phyloP scores from a whole-genome alignment of 306 rosid genomes.

The Urtica urens region DNA sequence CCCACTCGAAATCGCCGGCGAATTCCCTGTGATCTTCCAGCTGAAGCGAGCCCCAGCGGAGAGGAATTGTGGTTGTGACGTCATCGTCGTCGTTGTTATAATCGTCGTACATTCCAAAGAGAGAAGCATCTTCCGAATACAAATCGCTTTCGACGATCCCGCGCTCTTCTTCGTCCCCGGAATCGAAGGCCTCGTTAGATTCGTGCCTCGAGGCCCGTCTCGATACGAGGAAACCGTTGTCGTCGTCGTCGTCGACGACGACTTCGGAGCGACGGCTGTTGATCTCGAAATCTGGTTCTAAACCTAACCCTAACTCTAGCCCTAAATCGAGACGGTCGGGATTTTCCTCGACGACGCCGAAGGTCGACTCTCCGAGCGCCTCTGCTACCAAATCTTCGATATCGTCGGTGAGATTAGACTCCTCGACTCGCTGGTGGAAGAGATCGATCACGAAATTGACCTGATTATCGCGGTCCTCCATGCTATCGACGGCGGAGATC shows the following conservation, averaged over 20 bases:
- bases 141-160: constrained; percentile 28
- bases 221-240: constrained; percentile 29
- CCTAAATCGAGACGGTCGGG: constrained; percentile 30
- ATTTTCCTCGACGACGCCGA: constrained; percentile 38
- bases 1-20: constrained; percentile 80
- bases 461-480: constrained; percentile 46
- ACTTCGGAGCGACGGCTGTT: constrained; percentile 21
- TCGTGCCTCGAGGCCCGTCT: constrained; percentile 33
- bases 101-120: constrained; percentile 7
- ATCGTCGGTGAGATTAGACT: constrained; percentile 33
- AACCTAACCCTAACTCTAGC: constrained; percentile 28
- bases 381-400: constrained; percentile 22
- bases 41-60: constrained; percentile 59
- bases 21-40: constrained; percentile 46
- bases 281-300: constrained; percentile 24
- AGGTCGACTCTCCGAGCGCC: constrained; percentile 24
- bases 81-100: constrained; percentile 24
- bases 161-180: constrained; percentile 41
- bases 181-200: constrained; percentile 26
- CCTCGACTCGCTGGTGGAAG: constrained; percentile 81
- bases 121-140: constrained; percentile 49
- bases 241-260: constrained; percentile 27
- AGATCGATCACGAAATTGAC: constrained; percentile 74
- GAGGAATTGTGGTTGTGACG: constrained; percentile 34
- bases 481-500: constrained; percentile 19